Conservation (phyloP, 495 filamentous ascomycete species). For the Parachaetomium inaequale region DNA sequence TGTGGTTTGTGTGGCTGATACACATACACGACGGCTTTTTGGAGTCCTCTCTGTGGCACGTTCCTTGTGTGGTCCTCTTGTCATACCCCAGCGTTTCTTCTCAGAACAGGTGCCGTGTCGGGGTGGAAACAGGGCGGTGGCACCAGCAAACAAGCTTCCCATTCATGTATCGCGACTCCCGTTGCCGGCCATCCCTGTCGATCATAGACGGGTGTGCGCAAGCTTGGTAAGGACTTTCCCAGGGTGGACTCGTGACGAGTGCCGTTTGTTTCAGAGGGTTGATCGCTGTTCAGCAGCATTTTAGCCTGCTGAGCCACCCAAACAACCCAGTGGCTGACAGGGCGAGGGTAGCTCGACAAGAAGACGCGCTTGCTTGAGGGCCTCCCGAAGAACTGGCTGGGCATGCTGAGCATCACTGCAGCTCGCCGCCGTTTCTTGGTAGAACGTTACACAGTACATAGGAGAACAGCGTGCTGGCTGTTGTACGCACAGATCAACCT, state of each 20-base stretch:
- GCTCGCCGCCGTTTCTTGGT: background rate
- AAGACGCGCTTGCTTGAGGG: background rate
- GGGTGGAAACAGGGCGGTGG: constrained; percentile 1
- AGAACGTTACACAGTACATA: background rate
- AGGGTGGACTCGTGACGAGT: background rate
- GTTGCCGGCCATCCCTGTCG: background rate
- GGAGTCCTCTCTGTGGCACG: background rate
- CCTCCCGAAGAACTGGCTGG: background rate
- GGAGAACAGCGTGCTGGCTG: background rate
- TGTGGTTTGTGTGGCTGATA: background rate
- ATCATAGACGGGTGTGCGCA: background rate
- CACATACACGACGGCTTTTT: background rate
- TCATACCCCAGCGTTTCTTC: background rate
- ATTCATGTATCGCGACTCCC: background rate
- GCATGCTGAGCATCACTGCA: background rate
- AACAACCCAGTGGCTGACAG: background rate
- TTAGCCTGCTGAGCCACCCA: background rate
- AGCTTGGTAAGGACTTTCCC: background rate
- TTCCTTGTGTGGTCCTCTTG: background rate
- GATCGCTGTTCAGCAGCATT: background rate
- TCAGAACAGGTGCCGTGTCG: background rate
- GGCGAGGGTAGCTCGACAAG: background rate
- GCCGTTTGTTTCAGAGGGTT: background rate
- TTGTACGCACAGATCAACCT: background rate
- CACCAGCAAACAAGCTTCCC: constrained; percentile 13